Evolutionary conservation across 306 rosid genomes (phyloP).

Genomic region (Gynostemma pentaphyllum): DNA sequence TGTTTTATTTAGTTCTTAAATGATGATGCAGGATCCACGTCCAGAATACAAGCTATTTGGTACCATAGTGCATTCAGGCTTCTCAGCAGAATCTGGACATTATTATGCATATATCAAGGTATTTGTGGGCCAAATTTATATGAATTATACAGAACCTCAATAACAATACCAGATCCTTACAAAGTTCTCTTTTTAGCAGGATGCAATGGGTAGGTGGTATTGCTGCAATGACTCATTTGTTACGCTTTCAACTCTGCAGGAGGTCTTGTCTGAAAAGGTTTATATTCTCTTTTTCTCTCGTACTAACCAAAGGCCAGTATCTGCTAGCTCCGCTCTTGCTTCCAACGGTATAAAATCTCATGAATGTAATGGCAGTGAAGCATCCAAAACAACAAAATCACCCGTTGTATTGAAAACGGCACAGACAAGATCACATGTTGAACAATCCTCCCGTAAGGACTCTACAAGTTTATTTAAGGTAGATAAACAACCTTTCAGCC

Average conservation of each 20-base stretch:
- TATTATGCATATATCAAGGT: conserved; percentile 97
- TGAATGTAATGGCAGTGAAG: conserved; percentile 55
- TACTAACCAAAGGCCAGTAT: conserved; percentile 53
- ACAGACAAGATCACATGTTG: conserved; percentile 29
- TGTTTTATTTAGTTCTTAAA: background rate
- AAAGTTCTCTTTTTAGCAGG: conserved; percentile 36
- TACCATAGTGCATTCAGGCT: conserved; percentile 94
- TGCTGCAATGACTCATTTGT: conserved; percentile 87
- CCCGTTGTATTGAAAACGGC: conserved; percentile 31
- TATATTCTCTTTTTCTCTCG: conserved; percentile 92
- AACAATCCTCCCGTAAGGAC: conserved; percentile 46
- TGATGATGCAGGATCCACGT: conserved; percentile 59
- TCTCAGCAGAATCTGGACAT: conserved; percentile 94
- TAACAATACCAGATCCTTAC: background rate
- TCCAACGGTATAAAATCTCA: conserved; percentile 53
- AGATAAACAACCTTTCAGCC: conserved; percentile 37
- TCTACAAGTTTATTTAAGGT: conserved; percentile 28
- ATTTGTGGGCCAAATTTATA: background rate
- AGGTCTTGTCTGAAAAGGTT: conserved; percentile 89
- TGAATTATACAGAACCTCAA: background rate
- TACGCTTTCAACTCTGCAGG: conserved; percentile 64
- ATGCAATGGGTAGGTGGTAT: conserved; percentile 85
- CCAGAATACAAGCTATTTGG: conserved; percentile 98
- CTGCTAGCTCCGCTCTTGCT: conserved; percentile 29
- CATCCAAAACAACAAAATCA: conserved; percentile 33